Base-by-base conservation (phyloP, 257 asterid species). In the Rhazya stricta region DNA sequence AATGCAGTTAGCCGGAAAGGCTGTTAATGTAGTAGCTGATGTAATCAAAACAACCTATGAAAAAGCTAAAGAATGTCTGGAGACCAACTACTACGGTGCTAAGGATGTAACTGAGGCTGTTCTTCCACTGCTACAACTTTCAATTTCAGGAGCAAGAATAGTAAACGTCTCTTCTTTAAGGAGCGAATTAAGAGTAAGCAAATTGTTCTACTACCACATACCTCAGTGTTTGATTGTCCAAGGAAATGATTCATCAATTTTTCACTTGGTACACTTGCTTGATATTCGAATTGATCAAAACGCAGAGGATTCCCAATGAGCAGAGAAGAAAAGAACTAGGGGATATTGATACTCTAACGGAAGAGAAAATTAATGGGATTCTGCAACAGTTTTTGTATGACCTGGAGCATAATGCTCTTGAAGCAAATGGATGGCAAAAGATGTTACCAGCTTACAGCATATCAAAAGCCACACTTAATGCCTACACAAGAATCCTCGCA, bases 391-490 rank as follows among this genome's bases (percentile, higher is more conserved):
- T 91, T 56, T 76, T 91, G 76, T 71, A 78, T 15, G 96, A 89
- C 69, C 66, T 91, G 83, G 70, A 84, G 78, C 63, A 83, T 2
- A 85, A 84, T 45, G 81, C 80, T 13, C 78, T 93, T 2, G 97
- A 89, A 79, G 86, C 77, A 41, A 89, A 86, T 30, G 98, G 95
- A 27, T 93, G 96, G 96, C 96, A 87, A 61, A 86, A 82, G 85
- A 93, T 88, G 95, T 83, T 84, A 65, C 96, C 97, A 7, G 91
- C 97, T 25, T 89, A 93, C 84, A 89, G 93, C 85, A 82, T 88
- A 74, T 88, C 98, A 6, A 93, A 93, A 84, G 91, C 85, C 16
- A 81, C 89, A 3, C 85, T 93, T 1, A 89, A 93, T 75, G 95
- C 98, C 5, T 88, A 89, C 34, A 91, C 97, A 2, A 84, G 98